A percentile compares a stretch with the other conserved stretches of the same genome.
phyloP scores from a whole-genome alignment of 75 land plant genomes.

The Chamaecyparis obtusa region DNA sequence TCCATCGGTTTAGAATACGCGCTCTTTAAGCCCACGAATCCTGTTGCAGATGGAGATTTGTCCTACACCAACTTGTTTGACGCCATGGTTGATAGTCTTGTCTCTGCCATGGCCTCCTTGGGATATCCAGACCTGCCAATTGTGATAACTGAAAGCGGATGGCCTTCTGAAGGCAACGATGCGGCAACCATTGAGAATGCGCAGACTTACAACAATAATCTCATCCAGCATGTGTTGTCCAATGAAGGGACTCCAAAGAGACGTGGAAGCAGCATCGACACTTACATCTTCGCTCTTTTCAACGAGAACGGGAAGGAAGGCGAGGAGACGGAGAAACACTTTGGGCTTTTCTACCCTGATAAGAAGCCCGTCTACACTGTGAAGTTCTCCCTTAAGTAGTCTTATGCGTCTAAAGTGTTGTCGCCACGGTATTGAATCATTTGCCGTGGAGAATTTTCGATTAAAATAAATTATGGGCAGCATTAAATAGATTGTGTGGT shows the following conservation, averaged over 20 bases:
- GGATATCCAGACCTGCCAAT: slow-evolving; percentile 47
- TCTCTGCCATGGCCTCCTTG: too few relatives aligned
- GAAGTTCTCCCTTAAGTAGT: too few relatives aligned
- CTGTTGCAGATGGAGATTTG: slow-evolving; percentile 23
- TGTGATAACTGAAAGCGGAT: slow-evolving; percentile 74
- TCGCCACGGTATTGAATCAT: too few relatives aligned
- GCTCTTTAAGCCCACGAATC: slow-evolving; percentile 15
- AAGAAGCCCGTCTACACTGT: slow-evolving; percentile 17
- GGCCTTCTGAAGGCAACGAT: slow-evolving; percentile 68
- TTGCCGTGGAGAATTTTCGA: too few relatives aligned
- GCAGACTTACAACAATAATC: slow-evolving; percentile 30
- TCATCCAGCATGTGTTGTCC: too few relatives aligned
- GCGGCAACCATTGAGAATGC: slow-evolving; percentile 2
- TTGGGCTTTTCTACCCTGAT: slow-evolving; percentile 40
- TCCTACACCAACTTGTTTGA: slow-evolving; percentile 20
- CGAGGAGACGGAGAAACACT: slow-evolving; percentile 29
- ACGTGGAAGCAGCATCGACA: too few relatives aligned
- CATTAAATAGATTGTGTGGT: too few relatives aligned
- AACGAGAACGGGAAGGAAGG: slow-evolving; percentile 7
- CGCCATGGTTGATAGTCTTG: too few relatives aligned
- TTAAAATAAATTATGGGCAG: too few relatives aligned
- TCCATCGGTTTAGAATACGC: slow-evolving; percentile 27
- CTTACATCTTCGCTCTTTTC: too few relatives aligned
- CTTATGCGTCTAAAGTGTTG: too few relatives aligned
- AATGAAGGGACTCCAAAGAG: too few relatives aligned